Conservation (phyloP, 2,329 filamentous ascomycete species). For the Cercospora berteroae region DNA sequence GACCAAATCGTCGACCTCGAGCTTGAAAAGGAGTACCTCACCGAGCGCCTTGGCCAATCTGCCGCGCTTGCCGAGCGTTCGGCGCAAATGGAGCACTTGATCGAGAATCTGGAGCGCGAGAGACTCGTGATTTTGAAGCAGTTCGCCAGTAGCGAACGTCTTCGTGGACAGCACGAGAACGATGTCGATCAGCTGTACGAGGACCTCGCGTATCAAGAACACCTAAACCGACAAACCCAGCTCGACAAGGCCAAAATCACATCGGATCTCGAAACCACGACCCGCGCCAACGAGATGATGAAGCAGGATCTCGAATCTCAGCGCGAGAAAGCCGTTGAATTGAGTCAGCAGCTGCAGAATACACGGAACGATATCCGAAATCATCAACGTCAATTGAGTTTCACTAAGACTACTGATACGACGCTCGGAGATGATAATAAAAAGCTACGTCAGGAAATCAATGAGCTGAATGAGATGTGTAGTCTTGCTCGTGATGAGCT, state of each 20-base stretch:
- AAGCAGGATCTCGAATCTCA: slow-evolving; percentile 7
- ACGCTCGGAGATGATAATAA: slow-evolving; percentile 7
- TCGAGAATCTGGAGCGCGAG: neutral
- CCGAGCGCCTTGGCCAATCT: neutral
- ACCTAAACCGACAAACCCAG: slow-evolving; percentile 2
- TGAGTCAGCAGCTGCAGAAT: slow-evolving; percentile 4
- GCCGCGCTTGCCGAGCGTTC: slow-evolving; percentile 6
- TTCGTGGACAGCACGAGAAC: neutral
- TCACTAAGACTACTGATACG: neutral
- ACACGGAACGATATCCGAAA: slow-evolving; percentile 2
- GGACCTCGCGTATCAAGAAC: slow-evolving; percentile 13
- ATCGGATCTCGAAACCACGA: neutral
- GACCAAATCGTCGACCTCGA: slow-evolving; percentile 13
- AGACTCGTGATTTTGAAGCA: neutral
- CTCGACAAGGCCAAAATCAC: neutral
- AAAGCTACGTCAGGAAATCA: neutral
- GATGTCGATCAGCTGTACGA: slow-evolving; percentile 8
- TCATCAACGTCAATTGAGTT: slow-evolving; percentile 7
- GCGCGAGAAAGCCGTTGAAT: neutral
- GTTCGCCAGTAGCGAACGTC: slow-evolving; percentile 1
- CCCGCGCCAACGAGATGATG: neutral
- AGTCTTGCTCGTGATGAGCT: neutral
- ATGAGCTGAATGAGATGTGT: slow-evolving; percentile 3
- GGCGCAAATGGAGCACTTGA: slow-evolving; percentile 10
- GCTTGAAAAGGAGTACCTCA: slow-evolving; percentile 10